A percentile compares a stretch with the other conserved stretches of the same genome.
These are phyloP conservation scores for Penicillium sp. DNA, from an alignment of 2,329 filamentous ascomycete species.

Conservation along the genomic window DNA sequence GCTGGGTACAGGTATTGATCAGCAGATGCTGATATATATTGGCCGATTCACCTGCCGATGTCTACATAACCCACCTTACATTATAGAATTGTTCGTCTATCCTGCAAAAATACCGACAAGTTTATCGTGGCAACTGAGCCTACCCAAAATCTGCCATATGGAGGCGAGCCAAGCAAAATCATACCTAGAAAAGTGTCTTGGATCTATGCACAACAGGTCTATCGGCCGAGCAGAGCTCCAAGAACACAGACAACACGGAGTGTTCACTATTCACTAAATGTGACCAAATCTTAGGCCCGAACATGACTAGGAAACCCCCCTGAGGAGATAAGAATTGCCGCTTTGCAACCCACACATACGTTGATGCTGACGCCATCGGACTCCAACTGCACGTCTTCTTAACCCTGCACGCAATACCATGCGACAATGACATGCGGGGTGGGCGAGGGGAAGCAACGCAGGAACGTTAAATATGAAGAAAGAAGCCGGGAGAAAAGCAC, in stretches of 20 bases:
- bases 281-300: background rate
- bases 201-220: background rate
- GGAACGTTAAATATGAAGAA: slow-evolving; percentile 10
- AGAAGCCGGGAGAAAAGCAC: background rate
- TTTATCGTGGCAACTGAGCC: no score
- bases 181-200: no score
- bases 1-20: no score
- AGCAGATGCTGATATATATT: no score
- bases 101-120: no score
- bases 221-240: background rate
- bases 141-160: no score
- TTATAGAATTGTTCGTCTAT: no score
- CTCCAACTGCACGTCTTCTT: slow-evolving; percentile 28
- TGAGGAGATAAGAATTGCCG: background rate
- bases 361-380: slow-evolving; percentile 24
- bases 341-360: background rate
- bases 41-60: no score
- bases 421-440: slow-evolving; percentile 10
- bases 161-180: no score
- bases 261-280: no score
- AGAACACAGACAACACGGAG: background rate
- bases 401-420: slow-evolving; percentile 11
- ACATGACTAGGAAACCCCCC: background rate
- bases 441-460: slow-evolving; percentile 1
- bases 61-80: no score